These are phyloP conservation scores for Amborella trichopoda DNA, from an alignment of 164 flowering plant genomes.

Conservation along the genomic window DNA sequence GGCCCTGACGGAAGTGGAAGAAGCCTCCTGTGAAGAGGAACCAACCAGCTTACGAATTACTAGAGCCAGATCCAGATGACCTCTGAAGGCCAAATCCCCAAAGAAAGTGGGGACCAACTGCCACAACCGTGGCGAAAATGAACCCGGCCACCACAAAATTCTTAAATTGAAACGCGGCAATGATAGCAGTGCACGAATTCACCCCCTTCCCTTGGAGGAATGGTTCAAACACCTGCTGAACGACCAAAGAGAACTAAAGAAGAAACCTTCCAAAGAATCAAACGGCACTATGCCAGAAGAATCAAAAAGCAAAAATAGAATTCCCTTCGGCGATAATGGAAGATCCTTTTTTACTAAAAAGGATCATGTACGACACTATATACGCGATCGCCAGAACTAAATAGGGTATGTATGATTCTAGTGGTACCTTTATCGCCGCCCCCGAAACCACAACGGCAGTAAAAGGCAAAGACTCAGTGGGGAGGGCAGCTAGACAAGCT, in stretches of 20 bases:
- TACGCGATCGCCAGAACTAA: conserved; percentile 1
- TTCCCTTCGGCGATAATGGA: neutral
- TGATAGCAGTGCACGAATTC: conserved; percentile 1
- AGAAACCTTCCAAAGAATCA: neutral
- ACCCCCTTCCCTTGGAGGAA: neutral
- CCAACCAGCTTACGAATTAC: neutral
- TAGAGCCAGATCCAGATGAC: neutral
- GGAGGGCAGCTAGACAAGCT: too few relatives aligned
- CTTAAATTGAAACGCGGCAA: neutral
- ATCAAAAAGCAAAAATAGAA: neutral
- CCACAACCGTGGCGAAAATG: conserved; percentile 1
- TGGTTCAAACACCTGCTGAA: neutral
- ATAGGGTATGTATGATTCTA: neutral
- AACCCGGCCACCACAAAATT: neutral
- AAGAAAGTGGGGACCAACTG: neutral
- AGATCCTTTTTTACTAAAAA: neutral
- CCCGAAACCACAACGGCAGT: neutral
- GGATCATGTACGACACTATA: neutral
- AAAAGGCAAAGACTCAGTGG: conserved; percentile 1
- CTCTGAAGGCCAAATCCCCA: neutral
- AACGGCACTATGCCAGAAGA: neutral
- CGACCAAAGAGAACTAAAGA: neutral
- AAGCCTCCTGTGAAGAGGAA: too few relatives aligned
- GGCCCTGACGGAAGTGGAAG: too few relatives aligned
- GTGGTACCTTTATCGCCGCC: neutral